Evolutionary conservation across 2,329 filamentous ascomycete genomes (phyloP), one percentile per base, ranked within the genome.

Genomic region (Tolypocladium capitatum): DNA sequence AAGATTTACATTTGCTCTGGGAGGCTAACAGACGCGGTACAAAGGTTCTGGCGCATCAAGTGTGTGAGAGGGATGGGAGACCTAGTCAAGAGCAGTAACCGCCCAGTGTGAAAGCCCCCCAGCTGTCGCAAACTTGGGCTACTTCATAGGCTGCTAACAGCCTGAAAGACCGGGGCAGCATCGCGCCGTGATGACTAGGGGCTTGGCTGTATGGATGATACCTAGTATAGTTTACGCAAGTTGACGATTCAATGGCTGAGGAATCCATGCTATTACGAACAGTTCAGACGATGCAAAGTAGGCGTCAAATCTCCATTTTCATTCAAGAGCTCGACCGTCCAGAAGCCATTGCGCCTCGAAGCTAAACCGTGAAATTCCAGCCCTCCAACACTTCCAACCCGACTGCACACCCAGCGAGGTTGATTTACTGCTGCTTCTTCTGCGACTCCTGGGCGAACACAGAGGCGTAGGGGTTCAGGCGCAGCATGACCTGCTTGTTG

Each of bases 401-500:
- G 53, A 54, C 64, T 67, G 64, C 64, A 63, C 64, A 67, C 64
- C 64, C 64, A 67, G 63, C 57, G 55, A 62, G 58, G 54, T 49
- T 54, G 55, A 51, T 56, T 60, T 67, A 67, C 60, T 65, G 62
- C 61, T 64, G 63, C 63, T 65, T 66, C 63, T 68, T 67, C 61
- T 68, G 64, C 49, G 63, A 48, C 58, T 68, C 80, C 80, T 94
- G 87, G 61, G 83, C 76, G 75, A 94, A 98, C 55, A 86, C 83
- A 62, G 84, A 78, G 60, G 92, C 91, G 75, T 98, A 98, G 56
- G 92, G 92, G 84, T 98, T 98, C 71, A 98, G 86, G 65, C 92
- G 86, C 68, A 98, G 86, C 73, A 96, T 81, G 60, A 98, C 85
- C 81, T 97, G 92, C 83, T 89, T 94, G 86, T 98, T 98, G 75